Evolutionary conservation across 163 green algal species (phyloP), one percentile per base, ranked within the genome.

Genomic region (Coccomyxa subellipsoidea): DNA sequence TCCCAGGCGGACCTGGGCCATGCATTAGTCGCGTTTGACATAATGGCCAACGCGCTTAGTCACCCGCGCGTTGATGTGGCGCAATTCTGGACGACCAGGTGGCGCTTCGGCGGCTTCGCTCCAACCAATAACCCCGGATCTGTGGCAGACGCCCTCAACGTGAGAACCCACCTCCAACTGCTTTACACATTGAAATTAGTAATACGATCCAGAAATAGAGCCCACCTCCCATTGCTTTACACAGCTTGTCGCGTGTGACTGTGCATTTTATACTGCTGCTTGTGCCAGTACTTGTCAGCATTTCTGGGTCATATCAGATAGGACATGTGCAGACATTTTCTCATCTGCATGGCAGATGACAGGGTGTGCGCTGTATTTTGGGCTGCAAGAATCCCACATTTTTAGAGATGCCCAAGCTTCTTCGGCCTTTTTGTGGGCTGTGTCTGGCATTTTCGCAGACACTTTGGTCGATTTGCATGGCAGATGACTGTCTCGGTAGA

Each of bases 21-120:
- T 77, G 70, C 32, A 7, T 31, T 77, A 9, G 70, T 77, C 10
- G 70, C 70, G 32, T 77, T 77, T 77, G 70, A 77, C 21, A 23
- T 77, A 8, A 77, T 77, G 70, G 70, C 34, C 0, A 77, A 77
- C 25, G 32, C 70, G 32, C 70, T 77, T 15, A 77, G 32, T 6
- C 70, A 77, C 5, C 70, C 70, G 12, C 70, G 70, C 7, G 70
- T 77, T 15, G 70, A 77, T 77, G 70, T 40, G 27, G 32, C 32
- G 27, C 70, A 77, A 18, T 77, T 77, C 5, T 77, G 70, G 70
- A 77, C 32, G 18, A 77, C 70, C 7, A n/a, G 70, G 2, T 77
- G 70, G 70, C 34, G 32, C 31, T 77, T 27, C 5, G 34, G 70
- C 5, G 70, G 70, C 25, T 77, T 77, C 4, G 70, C 70, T 34